Evolutionary conservation across 2,329 filamentous ascomycete genomes (phyloP).

Genomic region (Elsinoe necatrix): DNA sequence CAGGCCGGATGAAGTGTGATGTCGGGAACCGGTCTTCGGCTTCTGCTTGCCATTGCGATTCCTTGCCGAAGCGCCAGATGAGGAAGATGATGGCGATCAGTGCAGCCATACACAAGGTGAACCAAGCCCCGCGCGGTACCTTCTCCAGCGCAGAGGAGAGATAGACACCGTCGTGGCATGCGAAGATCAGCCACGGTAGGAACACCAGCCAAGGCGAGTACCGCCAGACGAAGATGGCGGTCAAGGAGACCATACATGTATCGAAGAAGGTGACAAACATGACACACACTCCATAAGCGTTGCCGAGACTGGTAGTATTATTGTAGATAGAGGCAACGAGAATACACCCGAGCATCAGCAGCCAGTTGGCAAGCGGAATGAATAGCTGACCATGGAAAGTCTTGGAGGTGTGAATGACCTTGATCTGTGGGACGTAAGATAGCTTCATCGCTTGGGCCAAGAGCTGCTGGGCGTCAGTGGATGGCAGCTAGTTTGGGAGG

Average conservation of each 20-base stretch:
- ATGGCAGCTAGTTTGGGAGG: background rate
- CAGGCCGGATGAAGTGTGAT: conserved; percentile 34
- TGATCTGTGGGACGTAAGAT: conserved; percentile 67
- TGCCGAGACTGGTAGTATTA: conserved; percentile 61
- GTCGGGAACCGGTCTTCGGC: conserved; percentile 50
- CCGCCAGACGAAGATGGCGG: conserved; percentile 65
- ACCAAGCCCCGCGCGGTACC: conserved; percentile 69
- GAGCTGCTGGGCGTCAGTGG: conserved; percentile 33
- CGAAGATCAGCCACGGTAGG: conserved; percentile 54
- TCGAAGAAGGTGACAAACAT: conserved; percentile 73
- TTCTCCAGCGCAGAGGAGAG: conserved; percentile 63
- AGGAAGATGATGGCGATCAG: conserved; percentile 59
- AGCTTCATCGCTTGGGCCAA: conserved; percentile 65
- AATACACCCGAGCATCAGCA: conserved; percentile 68
- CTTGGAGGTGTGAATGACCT: conserved; percentile 61
- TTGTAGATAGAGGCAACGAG: conserved; percentile 66
- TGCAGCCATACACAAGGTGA: conserved; percentile 58
- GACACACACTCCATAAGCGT: conserved; percentile 72
- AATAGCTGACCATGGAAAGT: conserved; percentile 68
- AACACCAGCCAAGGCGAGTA: conserved; percentile 53
- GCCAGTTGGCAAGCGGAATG: conserved; percentile 67
- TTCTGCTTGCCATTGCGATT: conserved; percentile 67
- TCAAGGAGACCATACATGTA: conserved; percentile 64
- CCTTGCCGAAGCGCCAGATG: conserved; percentile 72
- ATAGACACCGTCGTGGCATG: conserved; percentile 59